Evolutionary conservation across 73 alveolate species (phyloP), one percentile per base, ranked within the genome.

Genomic region (Durusdinium trenchii): DNA sequence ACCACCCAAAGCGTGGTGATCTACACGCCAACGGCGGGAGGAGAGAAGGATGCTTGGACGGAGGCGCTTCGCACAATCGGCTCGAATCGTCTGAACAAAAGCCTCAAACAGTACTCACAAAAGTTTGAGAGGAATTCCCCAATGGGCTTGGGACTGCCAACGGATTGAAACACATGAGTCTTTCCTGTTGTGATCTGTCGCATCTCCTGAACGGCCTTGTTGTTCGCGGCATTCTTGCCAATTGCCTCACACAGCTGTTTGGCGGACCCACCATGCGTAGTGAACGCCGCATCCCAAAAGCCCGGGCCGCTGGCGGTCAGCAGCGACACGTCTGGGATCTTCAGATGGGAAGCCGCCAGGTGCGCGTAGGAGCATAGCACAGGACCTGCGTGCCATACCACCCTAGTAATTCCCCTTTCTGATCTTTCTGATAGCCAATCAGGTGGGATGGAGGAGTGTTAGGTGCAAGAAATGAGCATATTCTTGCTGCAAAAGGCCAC

Each of bases 271-370:
- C 94, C 94, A 52, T 84, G 94, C 48, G 9, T 47, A 36, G 20
- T 18, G 75, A 84, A 84, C 40, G 94, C 94, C 28, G 94, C 94
- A 51, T 84, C 94, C 78, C 75, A 52, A 32, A 26, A 84, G 78
- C 94, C 94, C 38, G 94, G 94, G 32, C 94, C 94, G 30, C 76
- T 75, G 76, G 94, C 75, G 54, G 94, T 84, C 76, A 84, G 75
- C 78, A 84, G 94, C 73, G 94, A 50, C 48, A 84, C 94, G 75
- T 40, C 12, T 51, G 43, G 73, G 54, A 84, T 1, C 73, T 84
- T 50, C 75, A 51, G 51, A 28, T 4, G 54, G 47, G 52, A 3
- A 28, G 94, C 75, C 40, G 94, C 94, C 42, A 84, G 52, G 54
- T 35, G 78, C 20, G 76, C 94, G 52, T 84, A 84, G 48, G 94